A percentile compares a stretch with the other conserved stretches of the same genome.
These are phyloP conservation scores for Aspergillus hancockii DNA, from an alignment of 495 filamentous ascomycete genomes.

Conservation along the genomic window DNA sequence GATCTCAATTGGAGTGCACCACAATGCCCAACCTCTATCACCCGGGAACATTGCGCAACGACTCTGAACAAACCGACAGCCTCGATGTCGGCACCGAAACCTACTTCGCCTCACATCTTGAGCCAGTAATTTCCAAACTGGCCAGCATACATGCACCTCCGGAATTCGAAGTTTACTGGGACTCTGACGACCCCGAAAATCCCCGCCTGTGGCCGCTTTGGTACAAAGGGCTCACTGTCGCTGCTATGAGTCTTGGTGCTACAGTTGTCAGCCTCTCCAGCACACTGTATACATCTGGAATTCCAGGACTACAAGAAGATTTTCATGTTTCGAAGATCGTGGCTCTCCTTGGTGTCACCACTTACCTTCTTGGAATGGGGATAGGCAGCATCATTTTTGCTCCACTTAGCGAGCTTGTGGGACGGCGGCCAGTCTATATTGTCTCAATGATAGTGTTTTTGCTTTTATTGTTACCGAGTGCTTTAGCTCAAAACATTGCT, in stretches of 20 bases:
- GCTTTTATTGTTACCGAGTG: slow-evolving; percentile 69
- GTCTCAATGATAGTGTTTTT: slow-evolving; percentile 59
- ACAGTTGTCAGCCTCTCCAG: slow-evolving; percentile 21
- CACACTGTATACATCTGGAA: slow-evolving; percentile 18
- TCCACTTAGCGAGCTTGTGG: slow-evolving; percentile 72
- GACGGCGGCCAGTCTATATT: slow-evolving; percentile 68
- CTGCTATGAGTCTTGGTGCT: slow-evolving; percentile 17
- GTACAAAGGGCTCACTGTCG: slow-evolving; percentile 19
- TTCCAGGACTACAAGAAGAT: slow-evolving; percentile 37
- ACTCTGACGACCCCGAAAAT: slow-evolving; percentile 10
- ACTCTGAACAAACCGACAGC: too few species aligned
- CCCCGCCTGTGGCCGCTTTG: slow-evolving; percentile 19
- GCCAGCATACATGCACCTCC: slow-evolving; percentile 11
- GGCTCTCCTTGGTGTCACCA: slow-evolving; percentile 72
- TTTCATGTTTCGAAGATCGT: slow-evolving; percentile 60
- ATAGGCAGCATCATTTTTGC: slow-evolving; percentile 70
- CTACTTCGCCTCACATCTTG: not conserved
- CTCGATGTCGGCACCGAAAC: slow-evolving; percentile 1
- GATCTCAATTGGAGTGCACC: too few species aligned
- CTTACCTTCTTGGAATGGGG: slow-evolving; percentile 66
- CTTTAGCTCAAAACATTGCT: slow-evolving; percentile 59
- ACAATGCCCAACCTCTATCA: too few species aligned
- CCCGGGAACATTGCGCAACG: too few species aligned
- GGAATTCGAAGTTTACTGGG: slow-evolving; percentile 19
- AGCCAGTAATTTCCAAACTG: slow-evolving; percentile 12